Percentiles rank a stretch among this genome's conserved stretches.
Conservation (phyloP, 768 basidiomycete species). For the Psilocybe azurescens region DNA sequence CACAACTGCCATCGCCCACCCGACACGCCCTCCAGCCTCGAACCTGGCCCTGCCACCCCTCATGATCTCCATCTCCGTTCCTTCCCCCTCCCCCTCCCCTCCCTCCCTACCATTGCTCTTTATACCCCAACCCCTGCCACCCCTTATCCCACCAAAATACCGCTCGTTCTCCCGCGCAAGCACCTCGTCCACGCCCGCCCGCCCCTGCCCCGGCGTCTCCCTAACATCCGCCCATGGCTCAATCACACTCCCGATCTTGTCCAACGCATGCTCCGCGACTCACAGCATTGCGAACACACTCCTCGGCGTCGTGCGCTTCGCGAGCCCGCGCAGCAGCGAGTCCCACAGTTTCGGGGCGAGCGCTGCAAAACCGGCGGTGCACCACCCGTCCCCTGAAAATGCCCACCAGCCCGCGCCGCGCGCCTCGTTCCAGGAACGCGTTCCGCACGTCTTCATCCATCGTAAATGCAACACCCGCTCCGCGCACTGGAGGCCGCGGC, state of each 20-base stretch:
- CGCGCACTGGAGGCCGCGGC: slow-evolving; percentile 83
- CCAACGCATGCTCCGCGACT: slow-evolving; percentile 64
- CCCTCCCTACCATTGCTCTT: no score
- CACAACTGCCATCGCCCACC: slow-evolving; percentile 73
- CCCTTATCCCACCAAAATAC: slow-evolving; percentile 68
- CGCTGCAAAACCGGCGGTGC: slow-evolving; percentile 76
- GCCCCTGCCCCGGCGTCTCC: slow-evolving; percentile 69
- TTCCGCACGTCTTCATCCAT: slow-evolving; percentile 79
- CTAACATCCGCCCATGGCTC: slow-evolving; percentile 75
- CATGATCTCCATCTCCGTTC: slow-evolving; percentile 60
- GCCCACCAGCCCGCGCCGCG: slow-evolving; percentile 77
- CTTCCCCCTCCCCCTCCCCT: no score
- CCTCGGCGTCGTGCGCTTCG: slow-evolving; percentile 65
- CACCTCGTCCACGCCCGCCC: slow-evolving; percentile 66
- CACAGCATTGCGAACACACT: slow-evolving; percentile 74
- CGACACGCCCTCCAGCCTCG: slow-evolving; percentile 79
- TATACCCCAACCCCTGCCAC: slow-evolving; percentile 39
- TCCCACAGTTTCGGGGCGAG: slow-evolving; percentile 71
- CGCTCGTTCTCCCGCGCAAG: slow-evolving; percentile 62
- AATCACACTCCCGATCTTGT: slow-evolving; percentile 57
- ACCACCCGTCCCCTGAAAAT: slow-evolving; percentile 91
- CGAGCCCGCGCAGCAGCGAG: slow-evolving; percentile 59
- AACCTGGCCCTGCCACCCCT: slow-evolving; percentile 68
- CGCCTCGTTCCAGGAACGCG: slow-evolving; percentile 65
- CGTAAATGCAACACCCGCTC: slow-evolving; percentile 88